These are phyloP conservation scores for Diaporthe amygdali DNA, from an alignment of 2,329 filamentous ascomycete species.

Conservation along the genomic window DNA sequence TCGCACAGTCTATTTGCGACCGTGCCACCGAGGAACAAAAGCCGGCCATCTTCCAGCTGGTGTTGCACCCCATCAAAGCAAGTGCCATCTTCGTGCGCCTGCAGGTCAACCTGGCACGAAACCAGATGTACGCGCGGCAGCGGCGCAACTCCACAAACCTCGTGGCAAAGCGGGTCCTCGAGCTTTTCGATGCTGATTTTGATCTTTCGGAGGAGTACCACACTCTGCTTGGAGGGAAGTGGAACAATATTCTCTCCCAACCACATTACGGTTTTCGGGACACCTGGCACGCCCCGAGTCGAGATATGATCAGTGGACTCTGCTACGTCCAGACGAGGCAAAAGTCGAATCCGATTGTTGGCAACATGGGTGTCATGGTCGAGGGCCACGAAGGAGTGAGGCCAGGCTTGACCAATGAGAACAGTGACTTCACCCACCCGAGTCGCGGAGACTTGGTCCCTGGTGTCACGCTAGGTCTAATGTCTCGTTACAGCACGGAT, in stretches of 20 bases:
- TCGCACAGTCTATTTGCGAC: constrained; percentile 51
- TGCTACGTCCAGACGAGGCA: constrained; percentile 57
- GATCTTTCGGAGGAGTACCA: constrained; percentile 56
- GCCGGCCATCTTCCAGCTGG: constrained; percentile 64
- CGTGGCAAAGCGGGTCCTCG: constrained; percentile 49
- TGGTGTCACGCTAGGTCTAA: constrained; percentile 29
- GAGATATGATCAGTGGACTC: constrained; percentile 59
- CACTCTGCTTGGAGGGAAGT: constrained; percentile 55
- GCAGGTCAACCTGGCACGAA: constrained; percentile 50
- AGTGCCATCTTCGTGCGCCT: constrained; percentile 59
- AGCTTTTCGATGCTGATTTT: constrained; percentile 56
- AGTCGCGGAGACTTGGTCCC: constrained; percentile 39
- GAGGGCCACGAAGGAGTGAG: constrained; percentile 46
- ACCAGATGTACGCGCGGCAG: constrained; percentile 60
- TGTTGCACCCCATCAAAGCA: constrained; percentile 65
- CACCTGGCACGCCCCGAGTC: constrained; percentile 61
- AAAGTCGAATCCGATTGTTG: constrained; percentile 53
- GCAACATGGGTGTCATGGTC: constrained; percentile 59
- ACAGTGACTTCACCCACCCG: constrained; percentile 54
- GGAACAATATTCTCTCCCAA: constrained; percentile 60
- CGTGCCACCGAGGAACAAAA: constrained; percentile 47
- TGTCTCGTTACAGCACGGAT: constrained; percentile 27
- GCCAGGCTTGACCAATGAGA: constrained; percentile 52
- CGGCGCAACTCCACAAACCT: constrained; percentile 61
- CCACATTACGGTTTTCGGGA: constrained; percentile 58